These are phyloP conservation scores for Sugiyamaella neomexicana DNA, from an alignment of 1,139 yeast genomes.

Conservation along the genomic window DNA sequence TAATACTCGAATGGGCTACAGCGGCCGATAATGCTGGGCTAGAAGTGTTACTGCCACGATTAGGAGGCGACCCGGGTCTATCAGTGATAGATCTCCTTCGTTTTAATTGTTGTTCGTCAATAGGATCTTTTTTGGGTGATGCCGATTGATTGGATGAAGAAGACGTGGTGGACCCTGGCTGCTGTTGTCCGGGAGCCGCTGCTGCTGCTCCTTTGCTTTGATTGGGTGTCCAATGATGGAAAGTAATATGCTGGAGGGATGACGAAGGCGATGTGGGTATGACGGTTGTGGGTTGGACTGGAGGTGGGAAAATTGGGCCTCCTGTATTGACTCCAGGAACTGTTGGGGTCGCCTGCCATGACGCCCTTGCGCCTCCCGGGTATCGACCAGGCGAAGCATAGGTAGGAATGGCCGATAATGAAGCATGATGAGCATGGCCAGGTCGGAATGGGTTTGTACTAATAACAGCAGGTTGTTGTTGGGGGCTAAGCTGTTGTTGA, in stretches of 20 bases:
- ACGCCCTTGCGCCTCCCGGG: constrained; percentile 18
- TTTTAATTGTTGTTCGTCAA: constrained; percentile 23
- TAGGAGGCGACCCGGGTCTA: constrained; percentile 25
- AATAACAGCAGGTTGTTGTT: constrained; percentile 18
- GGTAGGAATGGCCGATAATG: constrained; percentile 30
- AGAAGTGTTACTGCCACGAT: constrained; percentile 5
- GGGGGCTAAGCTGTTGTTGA: constrained; percentile 26
- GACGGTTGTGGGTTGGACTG: constrained; percentile 28
- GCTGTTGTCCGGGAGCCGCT: neutral
- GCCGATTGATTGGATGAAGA: neutral
- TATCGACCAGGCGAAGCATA: constrained; percentile 21
- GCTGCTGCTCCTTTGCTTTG: constrained; percentile 22
- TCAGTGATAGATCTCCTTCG: constrained; percentile 27
- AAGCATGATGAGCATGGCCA: constrained; percentile 32
- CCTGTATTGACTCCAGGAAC: constrained; percentile 1
- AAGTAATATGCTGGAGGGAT: constrained; percentile 30
- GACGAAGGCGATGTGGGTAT: constrained; percentile 30
- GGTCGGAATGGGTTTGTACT: constrained; percentile 22
- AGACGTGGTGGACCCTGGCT: neutral
- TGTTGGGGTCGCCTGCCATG: constrained; percentile 18
- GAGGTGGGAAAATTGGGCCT: constrained; percentile 26
- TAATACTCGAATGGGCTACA: constrained; percentile 24
- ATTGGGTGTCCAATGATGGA: constrained; percentile 35
- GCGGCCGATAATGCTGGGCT: constrained; percentile 27
- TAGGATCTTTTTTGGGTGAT: constrained; percentile 21